Base-by-base conservation (phyloP, 495 filamentous ascomycete genomes). In the Xylaria scruposa region DNA sequence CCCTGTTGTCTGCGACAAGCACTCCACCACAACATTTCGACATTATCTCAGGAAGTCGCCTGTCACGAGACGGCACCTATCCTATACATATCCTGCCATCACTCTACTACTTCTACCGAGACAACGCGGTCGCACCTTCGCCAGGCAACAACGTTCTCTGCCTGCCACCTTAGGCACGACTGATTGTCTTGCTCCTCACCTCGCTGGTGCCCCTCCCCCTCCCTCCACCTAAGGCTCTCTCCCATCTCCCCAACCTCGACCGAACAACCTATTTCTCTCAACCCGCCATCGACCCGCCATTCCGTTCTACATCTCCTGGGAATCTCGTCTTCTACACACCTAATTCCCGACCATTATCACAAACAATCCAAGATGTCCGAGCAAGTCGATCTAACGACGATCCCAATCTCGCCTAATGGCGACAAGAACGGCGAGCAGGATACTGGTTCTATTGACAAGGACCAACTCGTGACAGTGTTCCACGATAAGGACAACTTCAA, bases 401-500 rank as follows among this genome's bases (percentile, higher is more conserved):
- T 94, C 69, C 92, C 93, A 40, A 89, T 95, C 83, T 93, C 91
- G 31, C 92, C 91, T 46, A 85, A 86, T 44, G 90, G 86, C 68
- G 83, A 83, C 49, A 71, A 76, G 58, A 68, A 86, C 40, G 90
- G 86, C 68, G 83, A 83, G 47, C 70, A 76, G 54, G 67, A 83
- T 62, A 74, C 75, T 64, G 47, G 78, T 58, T 70, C 78, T 68
- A 79, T 67, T 47, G 81, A 85, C 67, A 51, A 67, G 42, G 75
- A 63, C 40, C 90, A 94, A 72, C 83, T 89, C 24, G 83, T 97
- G 75, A 98, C 96, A 33, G 94, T 99, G 70, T 98, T 99, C 86
- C 94, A 99, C 81, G 92, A 97, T 84, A 90, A 94, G 63, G 92
- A 98, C 65, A 97, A 98, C 86, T 99, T 99, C 88, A 98, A 97